phyloP scores from a whole-genome alignment of 1,284 basidiomycete genomes.

The Clitocybe nebularis region DNA sequence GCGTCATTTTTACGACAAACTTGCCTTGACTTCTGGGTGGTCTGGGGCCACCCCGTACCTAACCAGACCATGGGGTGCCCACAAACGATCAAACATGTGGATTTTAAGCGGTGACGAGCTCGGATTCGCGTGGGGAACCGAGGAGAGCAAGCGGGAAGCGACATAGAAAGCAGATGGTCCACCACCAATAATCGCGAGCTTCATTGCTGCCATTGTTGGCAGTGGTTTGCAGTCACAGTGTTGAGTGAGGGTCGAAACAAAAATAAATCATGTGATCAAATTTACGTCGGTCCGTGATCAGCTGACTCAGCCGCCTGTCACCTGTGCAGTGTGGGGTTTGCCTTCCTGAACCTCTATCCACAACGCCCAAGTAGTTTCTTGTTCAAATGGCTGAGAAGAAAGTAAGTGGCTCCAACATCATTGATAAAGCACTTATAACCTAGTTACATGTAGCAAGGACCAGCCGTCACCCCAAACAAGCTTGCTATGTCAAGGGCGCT shows the following conservation, averaged over 20 bases:
- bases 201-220: no score
- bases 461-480: slow-evolving; percentile 38
- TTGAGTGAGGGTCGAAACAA: no score
- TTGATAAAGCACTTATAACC: not conserved
- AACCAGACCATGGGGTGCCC: slow-evolving; percentile 93
- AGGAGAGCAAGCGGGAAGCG: slow-evolving; percentile 75
- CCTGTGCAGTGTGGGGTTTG: no score
- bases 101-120: slow-evolving; percentile 50
- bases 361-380: slow-evolving; percentile 1
- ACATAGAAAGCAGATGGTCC: slow-evolving; percentile 97
- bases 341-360: not conserved
- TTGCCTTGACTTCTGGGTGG: slow-evolving; percentile 96
- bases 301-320: not conserved
- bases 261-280: not conserved
- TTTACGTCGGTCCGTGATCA: not conserved
- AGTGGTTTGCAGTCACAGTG: no score
- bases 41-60: slow-evolving; percentile 98
- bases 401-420: slow-evolving; percentile 12
- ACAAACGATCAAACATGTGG: slow-evolving; percentile 91
- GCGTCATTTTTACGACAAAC: slow-evolving; percentile 11
- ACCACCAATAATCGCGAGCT: slow-evolving; percentile 82
- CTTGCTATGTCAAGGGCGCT: slow-evolving; percentile 78
- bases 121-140: slow-evolving; percentile 41
- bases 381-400: slow-evolving; percentile 28
- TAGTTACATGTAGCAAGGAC: slow-evolving; percentile 6